phyloP scores from a whole-genome alignment of 192 early-diverging fungal genomes.

The Backusella macrospora region DNA sequence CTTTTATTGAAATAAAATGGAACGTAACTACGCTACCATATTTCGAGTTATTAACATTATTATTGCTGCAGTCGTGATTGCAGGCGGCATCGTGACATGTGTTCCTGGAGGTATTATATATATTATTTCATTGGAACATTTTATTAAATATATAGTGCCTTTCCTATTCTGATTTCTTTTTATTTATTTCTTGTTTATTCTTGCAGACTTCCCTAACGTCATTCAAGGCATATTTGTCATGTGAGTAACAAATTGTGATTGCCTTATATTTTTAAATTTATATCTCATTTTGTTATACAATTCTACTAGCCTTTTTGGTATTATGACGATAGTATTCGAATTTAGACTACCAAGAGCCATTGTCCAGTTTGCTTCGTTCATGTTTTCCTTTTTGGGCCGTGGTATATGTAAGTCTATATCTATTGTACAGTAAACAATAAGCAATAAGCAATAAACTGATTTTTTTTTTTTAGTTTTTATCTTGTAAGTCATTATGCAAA shows the following conservation, averaged over 20 bases:
- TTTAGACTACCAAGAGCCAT: conserved; percentile 31
- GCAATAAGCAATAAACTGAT: not conserved
- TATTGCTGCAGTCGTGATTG: conserved; percentile 30
- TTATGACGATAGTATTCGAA: conserved; percentile 35
- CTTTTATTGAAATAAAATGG: conserved; percentile 7
- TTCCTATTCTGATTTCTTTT: not conserved
- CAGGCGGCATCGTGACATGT: conserved; percentile 33
- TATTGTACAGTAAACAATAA: not conserved
- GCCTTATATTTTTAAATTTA: not conserved
- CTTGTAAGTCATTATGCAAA: conserved; percentile 24
- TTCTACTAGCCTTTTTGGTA: conserved; percentile 34
- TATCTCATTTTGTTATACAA: not conserved
- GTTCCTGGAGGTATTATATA: conserved; percentile 32
- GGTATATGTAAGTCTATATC: conserved; percentile 35
- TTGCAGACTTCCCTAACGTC: conserved; percentile 12
- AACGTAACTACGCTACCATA: conserved; percentile 5
- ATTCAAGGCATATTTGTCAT: conserved; percentile 28
- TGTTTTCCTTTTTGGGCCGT: conserved; percentile 46
- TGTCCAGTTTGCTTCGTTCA: conserved; percentile 39
- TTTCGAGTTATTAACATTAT: conserved; percentile 31
- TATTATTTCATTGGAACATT: too few species aligned
- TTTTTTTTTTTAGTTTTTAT: conserved; percentile 13
- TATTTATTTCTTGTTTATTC: not conserved
- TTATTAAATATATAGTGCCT: not conserved
- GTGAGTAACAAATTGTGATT: not conserved